Conservation (phyloP, 1,284 basidiomycete species). For the Cystobasidium sp. region DNA sequence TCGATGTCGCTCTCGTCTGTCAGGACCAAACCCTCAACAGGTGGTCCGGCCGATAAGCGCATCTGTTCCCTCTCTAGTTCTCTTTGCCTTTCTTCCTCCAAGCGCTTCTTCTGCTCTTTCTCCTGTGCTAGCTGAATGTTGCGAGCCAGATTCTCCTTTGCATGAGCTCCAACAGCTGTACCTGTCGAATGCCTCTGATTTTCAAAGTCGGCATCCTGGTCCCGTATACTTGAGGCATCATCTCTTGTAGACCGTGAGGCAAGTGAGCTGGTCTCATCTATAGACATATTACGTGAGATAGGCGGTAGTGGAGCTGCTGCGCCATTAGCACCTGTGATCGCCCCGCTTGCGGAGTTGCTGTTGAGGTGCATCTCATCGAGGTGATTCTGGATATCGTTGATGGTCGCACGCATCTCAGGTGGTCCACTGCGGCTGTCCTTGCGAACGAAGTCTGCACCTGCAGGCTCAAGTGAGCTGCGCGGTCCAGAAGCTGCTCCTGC, state of each 20-base stretch:
- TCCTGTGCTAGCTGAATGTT: constrained; percentile 42
- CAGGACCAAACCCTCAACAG: constrained; percentile 62
- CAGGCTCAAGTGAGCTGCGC: neutral
- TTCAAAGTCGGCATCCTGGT: constrained; percentile 23
- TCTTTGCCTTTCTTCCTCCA: constrained; percentile 20
- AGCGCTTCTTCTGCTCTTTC: constrained; percentile 16
- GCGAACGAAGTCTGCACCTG: neutral
- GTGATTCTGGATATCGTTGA: constrained; percentile 42
- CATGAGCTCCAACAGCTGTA: constrained; percentile 18
- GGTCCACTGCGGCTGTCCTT: constrained; percentile 19
- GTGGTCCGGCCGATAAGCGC: constrained; percentile 26
- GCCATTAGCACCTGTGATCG: constrained; percentile 4
- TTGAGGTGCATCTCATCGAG: constrained; percentile 34
- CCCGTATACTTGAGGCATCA: constrained; percentile 35
- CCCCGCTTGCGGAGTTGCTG: constrained; percentile 2
- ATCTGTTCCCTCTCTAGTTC: constrained; percentile 45
- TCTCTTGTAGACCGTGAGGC: constrained; percentile 29
- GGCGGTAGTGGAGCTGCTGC: constrained; percentile 4
- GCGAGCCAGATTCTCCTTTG: constrained; percentile 38
- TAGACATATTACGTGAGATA: constrained; percentile 4
- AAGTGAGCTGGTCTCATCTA: constrained; percentile 35
- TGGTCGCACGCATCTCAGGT: constrained; percentile 33
- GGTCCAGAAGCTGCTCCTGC: neutral
- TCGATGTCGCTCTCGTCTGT: constrained; percentile 78
- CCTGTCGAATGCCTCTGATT: constrained; percentile 12